Percentiles rank a stretch among this genome's conserved stretches.
These are phyloP conservation scores for Taxawa tesnikishii DNA, from an alignment of 2,329 filamentous ascomycete genomes.

Conservation along the genomic window DNA sequence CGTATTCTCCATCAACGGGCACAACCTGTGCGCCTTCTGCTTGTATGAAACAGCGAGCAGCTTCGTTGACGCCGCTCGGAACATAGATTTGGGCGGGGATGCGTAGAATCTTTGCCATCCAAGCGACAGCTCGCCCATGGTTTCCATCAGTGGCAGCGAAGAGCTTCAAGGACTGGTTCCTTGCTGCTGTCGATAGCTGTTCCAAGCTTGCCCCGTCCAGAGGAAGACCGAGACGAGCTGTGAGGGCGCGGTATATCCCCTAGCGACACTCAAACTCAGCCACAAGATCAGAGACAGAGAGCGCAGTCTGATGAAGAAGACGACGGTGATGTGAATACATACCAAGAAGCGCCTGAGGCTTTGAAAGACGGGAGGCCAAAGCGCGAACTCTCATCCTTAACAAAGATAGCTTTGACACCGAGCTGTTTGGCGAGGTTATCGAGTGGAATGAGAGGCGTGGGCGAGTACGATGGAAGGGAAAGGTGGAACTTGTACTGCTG, in stretches of 20 bases:
- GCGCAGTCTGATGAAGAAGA: too few species aligned
- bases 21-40: slow-evolving; percentile 52
- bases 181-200: too few species aligned
- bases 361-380: slow-evolving; percentile 67
- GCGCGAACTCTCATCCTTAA: slow-evolving; percentile 61
- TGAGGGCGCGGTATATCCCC: too few species aligned
- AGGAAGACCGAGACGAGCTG: too few species aligned
- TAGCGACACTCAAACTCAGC: too few species aligned
- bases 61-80: slow-evolving; percentile 42
- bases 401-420: slow-evolving; percentile 42
- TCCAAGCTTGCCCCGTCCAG: too few species aligned
- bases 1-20: slow-evolving; percentile 46
- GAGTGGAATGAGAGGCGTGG: slow-evolving; percentile 44
- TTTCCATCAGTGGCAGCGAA: slow-evolving; percentile 65
- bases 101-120: slow-evolving; percentile 50
- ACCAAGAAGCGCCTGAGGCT: slow-evolving; percentile 69
- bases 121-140: slow-evolving; percentile 60
- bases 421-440: slow-evolving; percentile 44
- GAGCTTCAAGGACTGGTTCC: too few species aligned
- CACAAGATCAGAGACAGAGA: too few species aligned
- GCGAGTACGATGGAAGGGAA: slow-evolving; percentile 42
- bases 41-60: slow-evolving; percentile 42
- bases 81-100: slow-evolving; percentile 50
- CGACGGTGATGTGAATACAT: too few species aligned
- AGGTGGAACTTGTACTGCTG: too few species aligned